phyloP scores from a whole-genome alignment of 371 early-diverging fungal genomes.

The Rhizopus arrhizus region DNA sequence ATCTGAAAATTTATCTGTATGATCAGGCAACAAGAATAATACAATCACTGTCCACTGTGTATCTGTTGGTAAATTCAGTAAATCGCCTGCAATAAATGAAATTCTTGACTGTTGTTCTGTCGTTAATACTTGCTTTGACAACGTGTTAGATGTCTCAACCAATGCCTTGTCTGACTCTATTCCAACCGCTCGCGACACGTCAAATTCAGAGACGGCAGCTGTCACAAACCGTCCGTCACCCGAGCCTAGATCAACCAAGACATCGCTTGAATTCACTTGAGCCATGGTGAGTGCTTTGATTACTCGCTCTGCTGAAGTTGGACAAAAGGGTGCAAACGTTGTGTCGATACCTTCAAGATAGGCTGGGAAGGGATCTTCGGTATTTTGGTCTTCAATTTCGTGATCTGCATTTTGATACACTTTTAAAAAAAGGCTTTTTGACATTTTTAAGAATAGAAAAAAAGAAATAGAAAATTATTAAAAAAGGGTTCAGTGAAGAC shows the following conservation, averaged over 20 bases:
- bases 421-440: constrained; percentile 27
- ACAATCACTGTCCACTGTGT: constrained; percentile 56
- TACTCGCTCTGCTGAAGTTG: constrained; percentile 62
- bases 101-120: constrained; percentile 24
- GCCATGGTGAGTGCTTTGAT: constrained; percentile 57
- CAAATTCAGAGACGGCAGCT: constrained; percentile 54
- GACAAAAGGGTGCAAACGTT: constrained; percentile 64
- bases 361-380: constrained; percentile 55
- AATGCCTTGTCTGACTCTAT: constrained; percentile 58
- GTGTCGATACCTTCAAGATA: constrained; percentile 62
- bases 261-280: constrained; percentile 39
- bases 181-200: constrained; percentile 52
- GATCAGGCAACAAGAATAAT: constrained; percentile 63
- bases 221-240: constrained; percentile 68
- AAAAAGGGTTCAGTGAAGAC: neutral
- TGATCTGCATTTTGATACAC: constrained; percentile 40
- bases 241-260: constrained; percentile 65
- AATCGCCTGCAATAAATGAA: constrained; percentile 51
- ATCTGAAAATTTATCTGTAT: constrained; percentile 57
- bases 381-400: constrained; percentile 39
- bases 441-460: neutral
- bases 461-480: neutral
- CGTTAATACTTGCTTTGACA: constrained; percentile 38
- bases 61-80: constrained; percentile 42
- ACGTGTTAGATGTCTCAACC: constrained; percentile 43